phyloP scores from a whole-genome alignment of 2,329 filamentous ascomycete species.

The Fusarium circinatum region DNA sequence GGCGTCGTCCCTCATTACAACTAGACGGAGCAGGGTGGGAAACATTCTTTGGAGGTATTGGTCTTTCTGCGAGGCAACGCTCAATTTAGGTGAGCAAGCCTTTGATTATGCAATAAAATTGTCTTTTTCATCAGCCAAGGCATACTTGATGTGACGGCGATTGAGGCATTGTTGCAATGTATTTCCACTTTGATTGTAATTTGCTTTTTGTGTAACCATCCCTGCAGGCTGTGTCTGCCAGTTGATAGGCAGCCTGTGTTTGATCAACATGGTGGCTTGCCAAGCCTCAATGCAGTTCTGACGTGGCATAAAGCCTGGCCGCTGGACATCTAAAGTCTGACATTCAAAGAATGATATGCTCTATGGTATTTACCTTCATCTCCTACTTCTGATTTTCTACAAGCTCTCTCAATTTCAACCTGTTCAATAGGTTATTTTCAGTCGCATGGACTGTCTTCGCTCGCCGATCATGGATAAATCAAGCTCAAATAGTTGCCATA shows the following conservation, averaged over 20 bases:
- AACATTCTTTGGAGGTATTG: accelerated
- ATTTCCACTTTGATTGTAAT: neutral
- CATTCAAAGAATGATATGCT: no score
- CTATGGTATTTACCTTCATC: no score
- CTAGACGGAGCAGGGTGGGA: neutral
- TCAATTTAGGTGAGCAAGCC: neutral
- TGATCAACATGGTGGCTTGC: neutral
- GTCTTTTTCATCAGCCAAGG: neutral
- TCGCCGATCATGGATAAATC: no score
- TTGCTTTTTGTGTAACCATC: accelerated
- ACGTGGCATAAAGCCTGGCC: neutral
- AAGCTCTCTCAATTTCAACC: no score
- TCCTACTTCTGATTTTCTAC: no score
- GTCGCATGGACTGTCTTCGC: no score
- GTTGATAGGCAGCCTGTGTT: neutral
- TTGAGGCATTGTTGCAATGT: accelerated
- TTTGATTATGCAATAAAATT: neutral
- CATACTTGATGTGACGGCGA: no score
- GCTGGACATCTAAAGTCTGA: no score
- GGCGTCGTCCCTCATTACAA: neutral
- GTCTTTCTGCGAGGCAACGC: neutral
- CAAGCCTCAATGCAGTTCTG: neutral
- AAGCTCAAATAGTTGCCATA: no score
- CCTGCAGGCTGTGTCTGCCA: neutral
- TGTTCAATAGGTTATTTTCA: no score